phyloP scores from a whole-genome alignment of 371 early-diverging fungal species.

The Syncephalastrum monosporum region DNA sequence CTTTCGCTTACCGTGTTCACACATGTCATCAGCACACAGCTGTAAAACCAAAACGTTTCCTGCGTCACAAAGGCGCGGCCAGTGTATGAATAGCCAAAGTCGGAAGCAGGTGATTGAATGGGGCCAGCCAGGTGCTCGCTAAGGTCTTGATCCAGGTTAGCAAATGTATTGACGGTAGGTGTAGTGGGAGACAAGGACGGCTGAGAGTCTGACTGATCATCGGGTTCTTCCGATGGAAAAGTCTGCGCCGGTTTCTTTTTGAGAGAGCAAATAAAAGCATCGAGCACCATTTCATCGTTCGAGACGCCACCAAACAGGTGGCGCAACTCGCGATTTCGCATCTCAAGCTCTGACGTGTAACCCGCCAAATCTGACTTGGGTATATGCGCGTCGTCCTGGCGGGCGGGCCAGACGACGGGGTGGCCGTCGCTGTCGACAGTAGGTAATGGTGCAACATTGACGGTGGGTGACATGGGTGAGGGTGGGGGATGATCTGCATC shows the following conservation, averaged over 20 bases:
- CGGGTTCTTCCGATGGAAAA: not conserved
- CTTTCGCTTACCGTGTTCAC: slow-evolving; percentile 33
- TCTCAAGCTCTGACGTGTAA: slow-evolving; percentile 31
- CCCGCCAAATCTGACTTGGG: slow-evolving; percentile 33
- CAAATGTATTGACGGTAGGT: slow-evolving; percentile 17
- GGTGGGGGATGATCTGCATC: slow-evolving; percentile 4
- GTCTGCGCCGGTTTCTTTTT: slow-evolving; percentile 31
- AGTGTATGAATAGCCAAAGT: slow-evolving; percentile 39
- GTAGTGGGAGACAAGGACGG: slow-evolving; percentile 17
- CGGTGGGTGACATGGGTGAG: slow-evolving; percentile 13
- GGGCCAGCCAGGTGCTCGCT: slow-evolving; percentile 24
- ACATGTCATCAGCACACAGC: slow-evolving; percentile 43
- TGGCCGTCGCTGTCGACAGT: slow-evolving; percentile 28
- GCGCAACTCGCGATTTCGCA: slow-evolving; percentile 35
- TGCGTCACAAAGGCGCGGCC: slow-evolving; percentile 48
- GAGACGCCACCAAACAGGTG: slow-evolving; percentile 41
- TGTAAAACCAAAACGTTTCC: slow-evolving; percentile 49
- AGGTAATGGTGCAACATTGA: not conserved
- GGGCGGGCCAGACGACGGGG: slow-evolving; percentile 43
- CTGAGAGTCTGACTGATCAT: slow-evolving; percentile 9
- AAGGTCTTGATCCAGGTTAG: slow-evolving; percentile 32
- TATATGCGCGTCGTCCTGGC: slow-evolving; percentile 24
- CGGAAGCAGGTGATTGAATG: slow-evolving; percentile 27
- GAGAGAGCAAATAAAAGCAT: slow-evolving; percentile 37
- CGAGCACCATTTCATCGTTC: slow-evolving; percentile 37